Conservation (phyloP, 2,329 filamentous ascomycete species). For the Aspergillus fumigatiaffinis region DNA sequence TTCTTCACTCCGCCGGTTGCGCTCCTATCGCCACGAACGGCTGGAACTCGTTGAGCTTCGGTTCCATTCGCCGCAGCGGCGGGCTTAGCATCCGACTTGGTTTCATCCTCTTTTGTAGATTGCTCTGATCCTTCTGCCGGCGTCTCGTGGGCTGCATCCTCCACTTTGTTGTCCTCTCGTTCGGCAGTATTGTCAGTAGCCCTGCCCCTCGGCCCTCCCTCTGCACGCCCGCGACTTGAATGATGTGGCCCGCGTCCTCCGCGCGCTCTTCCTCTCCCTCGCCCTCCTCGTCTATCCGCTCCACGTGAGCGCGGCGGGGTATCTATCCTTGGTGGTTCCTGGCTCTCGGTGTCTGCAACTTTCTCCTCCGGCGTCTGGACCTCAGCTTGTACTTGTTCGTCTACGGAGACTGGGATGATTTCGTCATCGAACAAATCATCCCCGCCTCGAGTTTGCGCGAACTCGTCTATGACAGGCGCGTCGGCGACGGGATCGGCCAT, state of each 20-base stretch:
- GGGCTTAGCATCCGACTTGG: slow-evolving; percentile 9
- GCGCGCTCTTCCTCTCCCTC: slow-evolving; percentile 27
- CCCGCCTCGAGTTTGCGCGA: slow-evolving; percentile 47
- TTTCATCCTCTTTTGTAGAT: slow-evolving; percentile 14
- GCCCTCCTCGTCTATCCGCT: slow-evolving; percentile 29
- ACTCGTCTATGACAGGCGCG: slow-evolving; percentile 40
- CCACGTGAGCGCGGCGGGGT: slow-evolving; percentile 27
- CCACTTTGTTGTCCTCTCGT: slow-evolving; percentile 6
- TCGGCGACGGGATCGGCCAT: slow-evolving; percentile 10
- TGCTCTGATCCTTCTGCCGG: slow-evolving; percentile 10
- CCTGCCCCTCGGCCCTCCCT: slow-evolving; percentile 16
- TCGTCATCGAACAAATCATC: slow-evolving; percentile 51
- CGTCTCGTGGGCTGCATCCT: slow-evolving; percentile 14
- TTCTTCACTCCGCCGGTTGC: slow-evolving; percentile 51
- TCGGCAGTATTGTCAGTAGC: slow-evolving; percentile 11
- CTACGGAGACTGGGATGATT: slow-evolving; percentile 42
- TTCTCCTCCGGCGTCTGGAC: slow-evolving; percentile 12
- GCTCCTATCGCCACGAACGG: slow-evolving; percentile 53
- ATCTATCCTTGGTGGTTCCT: slow-evolving; percentile 16
- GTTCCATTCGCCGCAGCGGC: slow-evolving; percentile 19
- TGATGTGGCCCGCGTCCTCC: slow-evolving; percentile 22
- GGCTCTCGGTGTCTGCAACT: slow-evolving; percentile 14
- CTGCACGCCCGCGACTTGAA: slow-evolving; percentile 15
- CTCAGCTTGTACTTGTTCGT: slow-evolving; percentile 25
- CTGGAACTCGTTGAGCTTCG: slow-evolving; percentile 31